Percentiles rank a stretch among this genome's conserved stretches.
These are phyloP conservation scores for Phytopythium sindhum DNA, from an alignment of 352 stramenopile species.

Conservation along the genomic window DNA sequence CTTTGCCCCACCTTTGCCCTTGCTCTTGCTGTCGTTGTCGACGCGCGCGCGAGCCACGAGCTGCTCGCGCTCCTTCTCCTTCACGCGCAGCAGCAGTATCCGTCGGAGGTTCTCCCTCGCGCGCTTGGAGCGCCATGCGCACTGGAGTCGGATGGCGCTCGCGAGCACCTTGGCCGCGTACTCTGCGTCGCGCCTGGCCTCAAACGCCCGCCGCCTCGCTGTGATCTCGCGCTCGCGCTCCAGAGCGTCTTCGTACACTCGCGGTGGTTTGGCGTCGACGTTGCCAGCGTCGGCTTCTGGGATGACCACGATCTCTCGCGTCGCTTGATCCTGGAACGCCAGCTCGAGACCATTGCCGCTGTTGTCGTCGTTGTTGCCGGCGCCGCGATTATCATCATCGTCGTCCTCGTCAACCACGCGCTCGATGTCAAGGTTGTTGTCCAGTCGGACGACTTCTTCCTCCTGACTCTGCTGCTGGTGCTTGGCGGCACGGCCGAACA, in stretches of 20 bases:
- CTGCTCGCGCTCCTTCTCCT: constrained; percentile 59
- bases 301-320: constrained; percentile 32
- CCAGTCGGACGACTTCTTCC: constrained; percentile 13
- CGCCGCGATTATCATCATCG: constrained; percentile 20
- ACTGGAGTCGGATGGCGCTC: constrained; percentile 68
- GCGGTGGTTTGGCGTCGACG: constrained; percentile 20
- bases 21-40: neutral
- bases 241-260: constrained; percentile 20
- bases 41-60: constrained; percentile 12
- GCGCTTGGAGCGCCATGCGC: constrained; percentile 67
- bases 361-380: constrained; percentile 12
- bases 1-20: neutral
- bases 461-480: constrained; percentile 15
- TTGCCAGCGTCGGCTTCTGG: constrained; percentile 18
- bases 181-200: constrained; percentile 21
- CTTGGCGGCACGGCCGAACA: constrained; percentile 35
- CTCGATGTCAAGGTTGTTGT: constrained; percentile 31
- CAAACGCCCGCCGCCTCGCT: constrained; percentile 34
- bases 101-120: constrained; percentile 53
- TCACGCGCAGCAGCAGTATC: constrained; percentile 51
- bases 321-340: constrained; percentile 58
- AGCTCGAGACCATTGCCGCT: constrained; percentile 25
- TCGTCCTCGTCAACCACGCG: constrained; percentile 32
- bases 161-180: constrained; percentile 46
- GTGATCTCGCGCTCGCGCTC: constrained; percentile 36